Percentiles rank a stretch among this genome's conserved stretches.
Conservation (phyloP, 2,329 filamentous ascomycete genomes). For the Paracorniculantispora psalliotae region DNA sequence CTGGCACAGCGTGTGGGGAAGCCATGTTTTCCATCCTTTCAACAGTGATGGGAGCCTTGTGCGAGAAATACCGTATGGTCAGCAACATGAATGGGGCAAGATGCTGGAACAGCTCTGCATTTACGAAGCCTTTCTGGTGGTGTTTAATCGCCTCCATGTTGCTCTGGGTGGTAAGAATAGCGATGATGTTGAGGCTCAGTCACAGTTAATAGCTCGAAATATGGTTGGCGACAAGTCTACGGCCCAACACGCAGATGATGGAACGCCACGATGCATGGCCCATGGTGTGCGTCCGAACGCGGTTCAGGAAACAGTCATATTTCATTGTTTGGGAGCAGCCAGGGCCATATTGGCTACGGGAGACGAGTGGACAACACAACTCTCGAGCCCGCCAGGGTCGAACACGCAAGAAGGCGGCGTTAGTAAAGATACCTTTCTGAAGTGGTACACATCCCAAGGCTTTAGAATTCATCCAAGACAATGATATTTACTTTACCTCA, state of each 20-base stretch:
- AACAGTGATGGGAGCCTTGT: neutral
- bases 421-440: neutral
- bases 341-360: neutral
- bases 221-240: neutral
- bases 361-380: neutral
- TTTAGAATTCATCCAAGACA: neutral
- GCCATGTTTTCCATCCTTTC: neutral
- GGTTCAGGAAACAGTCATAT: neutral
- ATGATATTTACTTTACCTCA: neutral
- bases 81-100: neutral
- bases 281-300: neutral
- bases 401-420: neutral
- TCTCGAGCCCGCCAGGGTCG: neutral
- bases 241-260: neutral
- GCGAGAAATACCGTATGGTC: neutral
- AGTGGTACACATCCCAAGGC: neutral
- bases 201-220: neutral
- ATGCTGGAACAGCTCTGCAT: neutral
- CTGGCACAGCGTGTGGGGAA: neutral
- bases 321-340: neutral
- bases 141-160: neutral
- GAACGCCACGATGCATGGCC: neutral
- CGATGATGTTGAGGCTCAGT: neutral
- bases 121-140: neutral
- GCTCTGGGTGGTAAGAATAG: neutral